Base-by-base conservation (phyloP, 2,329 filamentous ascomycete species). In the Diaporthe sp. region DNA sequence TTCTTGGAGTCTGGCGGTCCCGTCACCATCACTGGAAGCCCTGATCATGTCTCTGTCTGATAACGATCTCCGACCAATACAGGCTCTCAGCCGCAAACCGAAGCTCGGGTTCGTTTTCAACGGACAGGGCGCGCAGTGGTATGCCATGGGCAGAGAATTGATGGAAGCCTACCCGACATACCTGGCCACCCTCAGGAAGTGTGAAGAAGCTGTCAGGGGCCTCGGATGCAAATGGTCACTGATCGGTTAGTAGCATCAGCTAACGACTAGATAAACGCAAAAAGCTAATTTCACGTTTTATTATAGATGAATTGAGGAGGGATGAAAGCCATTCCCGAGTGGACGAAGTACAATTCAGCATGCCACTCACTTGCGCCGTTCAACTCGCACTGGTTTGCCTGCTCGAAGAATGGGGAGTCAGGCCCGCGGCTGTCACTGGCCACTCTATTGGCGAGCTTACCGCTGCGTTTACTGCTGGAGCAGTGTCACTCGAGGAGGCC, bases 71-170 rank as follows among this genome's bases (percentile, higher is more conserved):
- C 19, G 2, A 3, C 42, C 65, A 0, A 1, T n/a, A 0, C 53
- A 49, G 2, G 19, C 53, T 6, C 2, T 31, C 22, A 19, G 25
- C 2, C 37, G 13, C 13, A 4, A 3, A 17, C 44, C 79, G 15
- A 75, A 77, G 9, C 22, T 74, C 3, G 68, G 62, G 37, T 81
- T 81, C 58, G 80, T 80, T 3, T 84, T 83, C 75, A 82, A 82
- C 5, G 82, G 82, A 9, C 82, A 84, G 60, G 82, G 82, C 6
- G 82, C 82, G 9, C 82, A 84, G 75, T 83, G 79, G 79, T 71
- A 31, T 28, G 75, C 76, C 3, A 62, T 62, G 80, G 80, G 80
- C 7, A 60, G 74, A 7, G 77, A 79, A 42, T 74, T 80, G 4
- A 58, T 79, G 22, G 65, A 75, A 1, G 46, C 72, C 2, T 77